Percentiles rank a stretch among this genome's conserved stretches.
Evolutionary conservation across 1,284 basidiomycete species (phyloP).

Genomic region (Flammula alnicola): DNA sequence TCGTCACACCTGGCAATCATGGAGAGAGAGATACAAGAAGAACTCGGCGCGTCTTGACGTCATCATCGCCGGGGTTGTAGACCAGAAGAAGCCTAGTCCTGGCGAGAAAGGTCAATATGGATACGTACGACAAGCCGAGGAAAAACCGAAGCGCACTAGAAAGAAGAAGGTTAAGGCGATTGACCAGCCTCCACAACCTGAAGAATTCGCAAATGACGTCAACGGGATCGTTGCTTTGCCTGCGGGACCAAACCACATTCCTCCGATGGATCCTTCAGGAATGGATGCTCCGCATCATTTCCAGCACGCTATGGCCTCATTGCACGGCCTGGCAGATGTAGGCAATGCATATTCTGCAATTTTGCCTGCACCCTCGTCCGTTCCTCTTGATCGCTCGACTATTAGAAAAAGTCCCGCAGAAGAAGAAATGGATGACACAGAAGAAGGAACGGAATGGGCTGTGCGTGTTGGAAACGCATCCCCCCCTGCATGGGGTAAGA

Average conservation of each 20-base stretch:
- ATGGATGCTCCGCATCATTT: slow-evolving; percentile 18
- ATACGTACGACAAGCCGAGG: slow-evolving; percentile 72
- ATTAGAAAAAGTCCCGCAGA: slow-evolving; percentile 44
- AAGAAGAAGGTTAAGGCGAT: slow-evolving; percentile 48
- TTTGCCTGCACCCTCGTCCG: slow-evolving; percentile 22
- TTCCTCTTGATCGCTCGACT: slow-evolving; percentile 26
- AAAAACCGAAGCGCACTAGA: slow-evolving; percentile 59
- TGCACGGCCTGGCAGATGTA: slow-evolving; percentile 30
- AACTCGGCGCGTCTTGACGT: slow-evolving; percentile 67
- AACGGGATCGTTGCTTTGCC: slow-evolving; percentile 1
- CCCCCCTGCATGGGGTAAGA: slow-evolving; percentile 71
- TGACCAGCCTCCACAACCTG: slow-evolving; percentile 24
- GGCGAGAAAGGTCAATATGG: slow-evolving; percentile 80
- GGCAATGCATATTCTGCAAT: slow-evolving; percentile 31
- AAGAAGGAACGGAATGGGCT: slow-evolving; percentile 66
- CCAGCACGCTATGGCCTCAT: slow-evolving; percentile 19
- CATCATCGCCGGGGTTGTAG: slow-evolving; percentile 66
- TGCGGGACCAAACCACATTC: slow-evolving; percentile 12
- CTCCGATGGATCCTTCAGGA: slow-evolving; percentile 15
- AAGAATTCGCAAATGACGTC: slow-evolving; percentile 16
- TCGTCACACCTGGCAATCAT: slow-evolving; percentile 86
- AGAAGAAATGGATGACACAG: slow-evolving; percentile 60
- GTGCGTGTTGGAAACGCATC: slow-evolving; percentile 64
- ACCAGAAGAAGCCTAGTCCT: slow-evolving; percentile 62
- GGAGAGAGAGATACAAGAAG: slow-evolving; percentile 86